Base-by-base conservation (phyloP, 345 rosid species). In the Trapa incisa region DNA sequence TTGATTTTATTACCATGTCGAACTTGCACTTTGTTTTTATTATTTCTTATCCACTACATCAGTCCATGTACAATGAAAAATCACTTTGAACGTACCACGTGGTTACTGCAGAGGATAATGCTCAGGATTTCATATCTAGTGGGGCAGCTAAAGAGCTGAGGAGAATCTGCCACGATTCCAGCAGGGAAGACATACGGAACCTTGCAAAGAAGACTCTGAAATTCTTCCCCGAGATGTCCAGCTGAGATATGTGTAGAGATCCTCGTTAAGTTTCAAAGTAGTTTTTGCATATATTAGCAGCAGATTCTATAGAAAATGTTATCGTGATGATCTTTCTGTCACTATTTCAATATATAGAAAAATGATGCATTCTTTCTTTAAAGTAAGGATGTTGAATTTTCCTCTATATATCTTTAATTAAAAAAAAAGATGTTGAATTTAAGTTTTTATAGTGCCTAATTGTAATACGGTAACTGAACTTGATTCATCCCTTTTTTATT, bases 191-290 rank as follows among this genome's bases (percentile, higher is more conserved):
- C 50, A 89, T 93, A 41, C 85, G 93, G 47, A 84, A 77, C 76
- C 86, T 92, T 66, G 98, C 98, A 15, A 88, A 81, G 85, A 89
- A 86, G 87, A 84, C 87, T 36, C 73, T 89, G 77, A 86, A 76
- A 73, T 73, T 79, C 74, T 81, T 71, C 70, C 85, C 88, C 6
- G 2, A 37, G 56, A 61, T 81, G 80, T 70, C 75, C 78, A 57
- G 61, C 70, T 36, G 78, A 67, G 56, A 32, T 39, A 68, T 70
- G 61, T 17, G 29, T 60, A 8, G 69, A 8, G 67, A 74, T 32
- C 37, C 29, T 65, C 43, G 13, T 71, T 54, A n/a, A 54, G 60
- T 33, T n/a, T 41, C 0, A n/a, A 22, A 5, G 11, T 54, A 22
- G 11, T 54, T 3, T 6, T 54, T 22, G 6, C 60, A 54, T 54